Percentiles rank a stretch among this genome's conserved stretches.
Conservation (phyloP, 2,329 filamentous ascomycete genomes). For the Neopestalotiopsis sp. region DNA sequence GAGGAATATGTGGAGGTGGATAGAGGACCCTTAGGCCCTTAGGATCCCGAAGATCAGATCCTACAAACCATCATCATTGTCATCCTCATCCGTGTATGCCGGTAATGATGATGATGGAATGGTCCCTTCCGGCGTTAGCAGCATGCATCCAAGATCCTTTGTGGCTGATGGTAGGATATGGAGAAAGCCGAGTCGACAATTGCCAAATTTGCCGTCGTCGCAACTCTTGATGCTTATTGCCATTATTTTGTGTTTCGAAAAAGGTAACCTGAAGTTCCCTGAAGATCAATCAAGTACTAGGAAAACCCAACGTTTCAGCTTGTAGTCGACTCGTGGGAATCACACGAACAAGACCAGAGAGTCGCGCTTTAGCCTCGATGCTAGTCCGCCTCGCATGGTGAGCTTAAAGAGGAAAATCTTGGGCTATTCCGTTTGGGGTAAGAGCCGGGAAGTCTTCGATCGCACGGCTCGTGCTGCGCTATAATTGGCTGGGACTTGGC, state of each 20-base stretch:
- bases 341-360: not conserved
- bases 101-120: not conserved
- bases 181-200: not conserved
- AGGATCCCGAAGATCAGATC: slow-evolving; percentile 2
- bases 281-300: not conserved
- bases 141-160: not conserved
- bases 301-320: not conserved
- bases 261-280: not conserved
- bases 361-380: slow-evolving; percentile 1
- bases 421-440: not conserved
- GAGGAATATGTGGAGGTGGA: not conserved
- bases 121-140: not conserved
- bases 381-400: not conserved
- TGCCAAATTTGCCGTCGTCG: not conserved
- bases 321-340: not conserved
- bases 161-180: not conserved
- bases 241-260: not conserved
- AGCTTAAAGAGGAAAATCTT: not conserved
- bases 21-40: not conserved
- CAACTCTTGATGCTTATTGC: not conserved
- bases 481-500: not conserved
- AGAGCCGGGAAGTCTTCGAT: not conserved
- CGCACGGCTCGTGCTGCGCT: not conserved
- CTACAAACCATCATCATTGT: not conserved
- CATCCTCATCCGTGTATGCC: not conserved